These are phyloP conservation scores for Sordariomycetes sp. DNA, from an alignment of 2,329 filamentous ascomycete species.

Conservation along the genomic window DNA sequence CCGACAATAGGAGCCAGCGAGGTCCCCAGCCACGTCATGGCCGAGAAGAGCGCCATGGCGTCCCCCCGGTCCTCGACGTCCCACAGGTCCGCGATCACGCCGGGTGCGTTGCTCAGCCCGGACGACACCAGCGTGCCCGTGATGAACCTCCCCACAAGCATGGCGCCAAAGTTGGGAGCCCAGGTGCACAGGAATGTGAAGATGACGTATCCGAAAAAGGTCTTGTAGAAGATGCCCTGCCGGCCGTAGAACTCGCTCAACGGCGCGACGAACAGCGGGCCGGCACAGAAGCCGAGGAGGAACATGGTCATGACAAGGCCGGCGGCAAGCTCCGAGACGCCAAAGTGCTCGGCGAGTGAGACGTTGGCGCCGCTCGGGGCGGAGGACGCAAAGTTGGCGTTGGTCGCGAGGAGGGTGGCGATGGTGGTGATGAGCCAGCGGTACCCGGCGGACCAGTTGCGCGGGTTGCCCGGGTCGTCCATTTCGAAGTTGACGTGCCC, in stretches of 20 bases:
- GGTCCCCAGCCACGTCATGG: not conserved
- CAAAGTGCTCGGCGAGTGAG: not conserved
- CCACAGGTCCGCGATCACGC: slow-evolving; percentile 53
- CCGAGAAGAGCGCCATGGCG: slow-evolving; percentile 34
- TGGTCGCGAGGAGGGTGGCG: not conserved
- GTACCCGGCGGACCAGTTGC: not conserved
- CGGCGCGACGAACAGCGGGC: slow-evolving; percentile 44
- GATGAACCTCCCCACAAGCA: slow-evolving; percentile 47
- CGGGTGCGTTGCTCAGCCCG: slow-evolving; percentile 51
- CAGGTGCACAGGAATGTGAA: slow-evolving; percentile 37
- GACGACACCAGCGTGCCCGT: slow-evolving; percentile 49
- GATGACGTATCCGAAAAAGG: slow-evolving; percentile 29
- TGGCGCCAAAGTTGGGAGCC: slow-evolving; percentile 28
- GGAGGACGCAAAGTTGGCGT: not conserved
- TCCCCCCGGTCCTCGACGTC: slow-evolving; percentile 38
- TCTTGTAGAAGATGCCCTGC: slow-evolving; percentile 35
- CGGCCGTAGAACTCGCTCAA: slow-evolving; percentile 48
- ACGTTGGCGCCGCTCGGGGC: not conserved
- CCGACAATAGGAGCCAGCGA: not conserved
- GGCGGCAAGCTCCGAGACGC: not conserved
- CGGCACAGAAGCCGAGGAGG: slow-evolving; percentile 48
- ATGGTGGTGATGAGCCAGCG: not conserved
- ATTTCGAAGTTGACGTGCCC: not conserved
- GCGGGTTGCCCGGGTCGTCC: not conserved
- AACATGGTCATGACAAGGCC: slow-evolving; percentile 41